Conservation (phyloP, 2,329 filamentous ascomycete species). For the Aspergillus floridensis region DNA sequence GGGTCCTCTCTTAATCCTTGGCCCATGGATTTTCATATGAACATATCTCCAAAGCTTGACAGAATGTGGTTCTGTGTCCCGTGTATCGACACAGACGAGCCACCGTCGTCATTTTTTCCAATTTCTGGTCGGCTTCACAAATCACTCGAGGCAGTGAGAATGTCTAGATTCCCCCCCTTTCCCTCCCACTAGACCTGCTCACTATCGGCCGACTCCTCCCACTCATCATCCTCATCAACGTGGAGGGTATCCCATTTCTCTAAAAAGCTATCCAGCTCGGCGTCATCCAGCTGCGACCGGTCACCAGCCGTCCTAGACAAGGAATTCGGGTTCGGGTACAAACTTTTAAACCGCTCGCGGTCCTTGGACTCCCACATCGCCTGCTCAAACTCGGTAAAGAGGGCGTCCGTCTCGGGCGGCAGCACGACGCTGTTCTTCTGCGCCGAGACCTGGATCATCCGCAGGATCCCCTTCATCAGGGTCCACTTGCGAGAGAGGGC, state of each 20-base stretch:
- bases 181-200: background rate
- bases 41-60: too few relatives aligned
- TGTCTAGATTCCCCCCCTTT: too few relatives aligned
- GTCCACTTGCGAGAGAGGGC: slow-evolving; percentile 18
- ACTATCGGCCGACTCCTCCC: background rate
- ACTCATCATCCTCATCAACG: background rate
- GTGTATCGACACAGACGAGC: too few relatives aligned
- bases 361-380: slow-evolving; percentile 17
- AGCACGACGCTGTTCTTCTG: slow-evolving; percentile 10
- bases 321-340: slow-evolving; percentile 15
- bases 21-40: too few relatives aligned
- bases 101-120: too few relatives aligned
- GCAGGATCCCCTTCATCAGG: slow-evolving; percentile 21
- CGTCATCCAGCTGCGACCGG: slow-evolving; percentile 12
- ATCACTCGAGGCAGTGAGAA: too few relatives aligned
- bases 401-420: slow-evolving; percentile 15
- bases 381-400: slow-evolving; percentile 20
- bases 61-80: too few relatives aligned
- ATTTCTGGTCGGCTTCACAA: too few relatives aligned
- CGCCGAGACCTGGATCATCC: slow-evolving; percentile 22
- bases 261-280: slow-evolving; percentile 18
- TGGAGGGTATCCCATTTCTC: slow-evolving; percentile 17
- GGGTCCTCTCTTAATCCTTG: too few relatives aligned
- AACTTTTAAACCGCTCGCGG: slow-evolving; percentile 17
- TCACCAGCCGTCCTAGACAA: background rate